Conservation (phyloP, 225 moss, liverwort and hornwort species). For the Pleurozium schreberi region DNA sequence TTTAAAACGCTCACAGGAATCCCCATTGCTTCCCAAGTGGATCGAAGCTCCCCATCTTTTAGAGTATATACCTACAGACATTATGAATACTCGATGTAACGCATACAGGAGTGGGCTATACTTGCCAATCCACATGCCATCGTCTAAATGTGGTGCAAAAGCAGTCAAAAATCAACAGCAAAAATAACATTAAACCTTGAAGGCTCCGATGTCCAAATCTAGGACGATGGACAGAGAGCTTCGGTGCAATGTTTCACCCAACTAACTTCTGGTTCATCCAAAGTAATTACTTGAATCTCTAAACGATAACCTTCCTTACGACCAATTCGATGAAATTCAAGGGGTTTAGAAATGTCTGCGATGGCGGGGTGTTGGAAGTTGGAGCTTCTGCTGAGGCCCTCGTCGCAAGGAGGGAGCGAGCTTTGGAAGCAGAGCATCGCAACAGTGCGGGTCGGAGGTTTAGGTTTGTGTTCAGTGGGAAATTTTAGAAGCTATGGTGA, state of each 20-base stretch:
- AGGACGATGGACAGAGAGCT: background rate
- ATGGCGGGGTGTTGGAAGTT: constrained; percentile 2
- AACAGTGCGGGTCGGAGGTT: background rate
- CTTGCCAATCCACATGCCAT: background rate
- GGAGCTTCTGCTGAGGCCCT: background rate
- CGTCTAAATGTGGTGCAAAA: background rate
- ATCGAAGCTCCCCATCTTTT: constrained; percentile 37
- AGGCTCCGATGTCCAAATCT: background rate
- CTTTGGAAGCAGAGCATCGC: background rate
- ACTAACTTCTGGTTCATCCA: background rate
- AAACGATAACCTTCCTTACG: background rate
- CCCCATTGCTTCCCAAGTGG: constrained; percentile 33
- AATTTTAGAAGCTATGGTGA: background rate
- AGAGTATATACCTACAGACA: constrained; percentile 24
- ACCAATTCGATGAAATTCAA: background rate
- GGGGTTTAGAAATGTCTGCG: background rate
- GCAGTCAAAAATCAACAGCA: background rate
- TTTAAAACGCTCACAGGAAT: constrained; percentile 17
- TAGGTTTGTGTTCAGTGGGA: background rate
- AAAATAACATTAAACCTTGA: background rate
- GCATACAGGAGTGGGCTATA: background rate
- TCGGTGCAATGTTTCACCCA: background rate
- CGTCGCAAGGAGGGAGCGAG: background rate
- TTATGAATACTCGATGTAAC: background rate
- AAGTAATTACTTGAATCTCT: background rate